Conservation (phyloP, 768 basidiomycete species). For the Rhizopogon salebrosus region DNA sequence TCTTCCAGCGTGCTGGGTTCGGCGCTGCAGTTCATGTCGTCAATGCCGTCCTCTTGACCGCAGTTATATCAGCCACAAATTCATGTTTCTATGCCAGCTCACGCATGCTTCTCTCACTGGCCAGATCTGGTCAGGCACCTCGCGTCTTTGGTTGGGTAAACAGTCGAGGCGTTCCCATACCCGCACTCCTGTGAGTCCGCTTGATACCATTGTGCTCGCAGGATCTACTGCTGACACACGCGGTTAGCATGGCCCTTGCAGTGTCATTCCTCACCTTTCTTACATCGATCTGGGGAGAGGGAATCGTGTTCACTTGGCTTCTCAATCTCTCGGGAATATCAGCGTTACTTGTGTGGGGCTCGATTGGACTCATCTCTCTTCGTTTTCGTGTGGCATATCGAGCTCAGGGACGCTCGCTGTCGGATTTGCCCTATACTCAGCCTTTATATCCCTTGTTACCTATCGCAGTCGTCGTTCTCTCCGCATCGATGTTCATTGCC, state of each 20-base stretch:
- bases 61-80: constrained; percentile 59
- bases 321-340: constrained; percentile 63
- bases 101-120: constrained; percentile 56
- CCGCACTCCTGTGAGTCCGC: constrained; percentile 44
- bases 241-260: constrained; percentile 40
- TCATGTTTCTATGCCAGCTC: constrained; percentile 65
- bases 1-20: constrained; percentile 59
- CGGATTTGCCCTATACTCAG: constrained; percentile 55
- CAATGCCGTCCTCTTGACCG: constrained; percentile 64
- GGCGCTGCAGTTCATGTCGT: constrained; percentile 57
- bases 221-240: constrained; percentile 16
- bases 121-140: constrained; percentile 61
- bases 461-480: constrained; percentile 43
- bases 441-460: constrained; percentile 52
- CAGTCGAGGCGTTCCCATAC: constrained; percentile 57
- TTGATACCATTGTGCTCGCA: constrained; percentile 14
- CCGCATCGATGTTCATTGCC: constrained; percentile 47
- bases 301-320: constrained; percentile 53
- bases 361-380: constrained; percentile 48
- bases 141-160: constrained; percentile 62
- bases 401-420: constrained; percentile 43
- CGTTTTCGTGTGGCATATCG: constrained; percentile 61
- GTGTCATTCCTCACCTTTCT: constrained; percentile 48
- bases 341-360: constrained; percentile 62
- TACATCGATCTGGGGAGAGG: constrained; percentile 54